These are phyloP conservation scores for Hypericum androsaemum DNA, from an alignment of 345 rosid genomes.

Conservation along the genomic window DNA sequence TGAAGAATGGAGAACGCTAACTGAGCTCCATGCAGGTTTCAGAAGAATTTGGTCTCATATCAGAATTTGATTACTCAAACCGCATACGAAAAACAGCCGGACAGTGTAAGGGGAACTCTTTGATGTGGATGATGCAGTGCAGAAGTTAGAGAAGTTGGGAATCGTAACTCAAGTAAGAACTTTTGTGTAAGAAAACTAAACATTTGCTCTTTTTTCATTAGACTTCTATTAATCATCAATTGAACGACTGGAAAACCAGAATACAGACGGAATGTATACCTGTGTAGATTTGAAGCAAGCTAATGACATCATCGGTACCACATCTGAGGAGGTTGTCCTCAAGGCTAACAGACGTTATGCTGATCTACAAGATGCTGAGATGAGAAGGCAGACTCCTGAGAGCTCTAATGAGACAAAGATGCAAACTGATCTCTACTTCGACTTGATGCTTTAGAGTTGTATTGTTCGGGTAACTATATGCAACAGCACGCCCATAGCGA, in stretches of 20 bases:
- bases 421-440: too few species aligned
- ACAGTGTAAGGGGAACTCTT: conserved; percentile 73
- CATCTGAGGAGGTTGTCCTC: conserved; percentile 84
- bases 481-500: too few species aligned
- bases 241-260: conserved; percentile 27
- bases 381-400: too few species aligned
- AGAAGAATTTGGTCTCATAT: conserved; percentile 13
- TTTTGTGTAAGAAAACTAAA: background rate
- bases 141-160: conserved; percentile 74
- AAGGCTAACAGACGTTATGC: conserved; percentile 26
- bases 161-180: conserved; percentile 59
- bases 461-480: too few species aligned
- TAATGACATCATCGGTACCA: conserved; percentile 77
- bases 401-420: too few species aligned
- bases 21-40: conserved; percentile 8
- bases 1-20: background rate
- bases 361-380: too few species aligned
- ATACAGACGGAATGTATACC: conserved; percentile 59
- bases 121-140: conserved; percentile 22
- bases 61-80: conserved; percentile 17
- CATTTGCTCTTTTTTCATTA: too few species aligned
- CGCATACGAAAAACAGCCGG: conserved; percentile 56
- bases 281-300: conserved; percentile 73
- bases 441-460: too few species aligned
- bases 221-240: too few species aligned